Evolutionary conservation across 768 basidiomycete species (phyloP).

Genomic region (Podaxis mareebaensis): DNA sequence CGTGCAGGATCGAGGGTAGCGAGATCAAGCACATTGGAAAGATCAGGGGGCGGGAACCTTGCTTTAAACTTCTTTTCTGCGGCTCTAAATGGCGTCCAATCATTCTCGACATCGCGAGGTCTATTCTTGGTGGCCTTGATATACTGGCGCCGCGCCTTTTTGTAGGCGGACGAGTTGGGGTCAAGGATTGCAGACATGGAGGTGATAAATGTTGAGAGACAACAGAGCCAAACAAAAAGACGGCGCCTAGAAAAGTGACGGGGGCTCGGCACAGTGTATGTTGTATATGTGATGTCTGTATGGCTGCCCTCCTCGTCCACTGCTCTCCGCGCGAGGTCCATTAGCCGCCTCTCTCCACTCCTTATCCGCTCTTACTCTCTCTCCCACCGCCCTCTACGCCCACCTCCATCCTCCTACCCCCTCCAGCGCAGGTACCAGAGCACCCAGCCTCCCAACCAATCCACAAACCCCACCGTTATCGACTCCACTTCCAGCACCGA

Average conservation of each 20-base stretch:
- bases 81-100: slow-evolving; percentile 75
- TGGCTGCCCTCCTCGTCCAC: slow-evolving; percentile 66
- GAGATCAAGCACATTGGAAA: slow-evolving; percentile 69
- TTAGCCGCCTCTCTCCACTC: slow-evolving; percentile 28
- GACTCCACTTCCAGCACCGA: slow-evolving; percentile 34
- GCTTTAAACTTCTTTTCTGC: slow-evolving; percentile 83
- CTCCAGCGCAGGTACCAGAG: slow-evolving; percentile 33
- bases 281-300: slow-evolving; percentile 58
- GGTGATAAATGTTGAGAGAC: slow-evolving; percentile 1
- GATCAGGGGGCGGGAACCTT: slow-evolving; percentile 75
- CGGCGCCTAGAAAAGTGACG: neutral
- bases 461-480: slow-evolving; percentile 22
- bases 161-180: slow-evolving; percentile 54
- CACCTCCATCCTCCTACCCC: slow-evolving; percentile 20
- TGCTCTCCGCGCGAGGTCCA: slow-evolving; percentile 42
- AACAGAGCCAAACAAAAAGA: slow-evolving; percentile 34
- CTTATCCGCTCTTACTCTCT: slow-evolving; percentile 23
- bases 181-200: slow-evolving; percentile 40
- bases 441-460: slow-evolving; percentile 28
- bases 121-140: slow-evolving; percentile 62
- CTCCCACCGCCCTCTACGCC: slow-evolving; percentile 28
- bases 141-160: slow-evolving; percentile 56
- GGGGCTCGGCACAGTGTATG: neutral
- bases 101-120: slow-evolving; percentile 37
- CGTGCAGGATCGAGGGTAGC: slow-evolving; percentile 44